Percentiles rank a stretch among this genome's conserved stretches.
Evolutionary conservation across 2,329 filamentous ascomycete genomes (phyloP).

Genomic region (Xylaria sp.): DNA sequence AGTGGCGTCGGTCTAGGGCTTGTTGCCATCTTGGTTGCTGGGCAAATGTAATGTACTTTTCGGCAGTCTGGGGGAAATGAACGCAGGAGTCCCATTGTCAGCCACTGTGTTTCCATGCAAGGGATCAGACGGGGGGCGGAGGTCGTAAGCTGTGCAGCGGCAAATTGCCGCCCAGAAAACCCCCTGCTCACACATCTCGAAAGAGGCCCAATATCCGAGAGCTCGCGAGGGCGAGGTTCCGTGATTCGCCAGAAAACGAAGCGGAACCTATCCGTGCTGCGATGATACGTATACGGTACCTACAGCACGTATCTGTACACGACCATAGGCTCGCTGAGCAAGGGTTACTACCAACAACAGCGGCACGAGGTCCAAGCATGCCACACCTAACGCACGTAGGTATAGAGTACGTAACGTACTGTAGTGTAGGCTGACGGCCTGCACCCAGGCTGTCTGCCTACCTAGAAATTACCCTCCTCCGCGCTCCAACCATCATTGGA

Average conservation of each 20-base stretch:
- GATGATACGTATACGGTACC: not conserved
- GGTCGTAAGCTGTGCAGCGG: not conserved
- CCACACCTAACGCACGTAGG: not conserved
- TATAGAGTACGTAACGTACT: no score
- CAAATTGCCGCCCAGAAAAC: not conserved
- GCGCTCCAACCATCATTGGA: not conserved
- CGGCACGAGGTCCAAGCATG: not conserved
- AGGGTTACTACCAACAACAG: not conserved
- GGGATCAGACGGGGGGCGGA: not conserved
- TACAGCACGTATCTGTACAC: not conserved
- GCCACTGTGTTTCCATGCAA: not conserved
- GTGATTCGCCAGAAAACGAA: conserved; percentile 13
- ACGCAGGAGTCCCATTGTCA: not conserved
- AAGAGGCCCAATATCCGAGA: conserved; percentile 1
- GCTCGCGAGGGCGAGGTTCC: not conserved
- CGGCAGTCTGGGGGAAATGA: not conserved
- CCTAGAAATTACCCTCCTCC: not conserved
- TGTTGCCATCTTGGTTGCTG: not conserved
- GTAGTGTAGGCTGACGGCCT: not conserved
- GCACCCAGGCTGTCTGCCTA: not conserved
- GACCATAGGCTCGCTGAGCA: conserved; percentile 4
- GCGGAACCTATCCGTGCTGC: conserved; percentile 11
- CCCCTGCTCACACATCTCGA: not conserved
- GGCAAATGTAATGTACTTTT: not conserved
- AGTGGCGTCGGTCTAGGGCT: not conserved